Evolutionary conservation across 2,329 filamentous ascomycete species (phyloP), one percentile per base, ranked within the genome.

Genomic region (Coniochaeta hoffmannii): DNA sequence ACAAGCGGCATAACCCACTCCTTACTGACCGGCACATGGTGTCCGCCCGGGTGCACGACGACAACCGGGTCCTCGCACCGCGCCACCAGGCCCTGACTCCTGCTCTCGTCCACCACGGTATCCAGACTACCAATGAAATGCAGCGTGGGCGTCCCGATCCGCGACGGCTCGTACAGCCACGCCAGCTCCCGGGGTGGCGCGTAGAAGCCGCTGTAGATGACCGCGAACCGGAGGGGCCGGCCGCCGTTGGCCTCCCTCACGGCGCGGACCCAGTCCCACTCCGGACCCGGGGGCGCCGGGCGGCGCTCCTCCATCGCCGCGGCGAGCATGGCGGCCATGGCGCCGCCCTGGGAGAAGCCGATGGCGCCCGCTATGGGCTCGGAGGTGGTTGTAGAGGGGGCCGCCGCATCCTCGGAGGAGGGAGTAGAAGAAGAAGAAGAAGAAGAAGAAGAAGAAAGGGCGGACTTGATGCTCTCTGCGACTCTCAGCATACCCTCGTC

Each of bases 61-160:
- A 82, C 76, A 65, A 76, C 49, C 0, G 77, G 76, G 30, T 76
- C 77, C 28, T 71, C 76, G 68, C 85, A 90, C 50, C 79, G 77
- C 24, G 90, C 84, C 2, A 88, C 78, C 56, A 97, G 71, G 22
- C 76, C 80, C 63, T 81, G 75, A 68, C 83, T 89, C 65, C 89
- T 76, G 54, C 71, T 71, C 74, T 97, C 92, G 31, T 91, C 89
- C 0, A 97, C 92, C 1, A 97, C 89, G 2, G 87, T 90, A 73
- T 97, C 93, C 62, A 96, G 74, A 54, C 84, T 87, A 1, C 93
- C 93, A 26, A 96, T 69, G 62, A 91, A 87, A 73, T 96, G 90
- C 71, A 96, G 68, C 59, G 88, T 83, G 0, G 90, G 89, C 57
- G 92, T 96, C 59, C 67, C 69, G 57, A 97, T 86, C 67, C 80